A percentile compares a stretch with the other conserved stretches of the same genome.
Conservation (phyloP, 805 yeast species). For the Cyberlindnera petersonii region DNA sequence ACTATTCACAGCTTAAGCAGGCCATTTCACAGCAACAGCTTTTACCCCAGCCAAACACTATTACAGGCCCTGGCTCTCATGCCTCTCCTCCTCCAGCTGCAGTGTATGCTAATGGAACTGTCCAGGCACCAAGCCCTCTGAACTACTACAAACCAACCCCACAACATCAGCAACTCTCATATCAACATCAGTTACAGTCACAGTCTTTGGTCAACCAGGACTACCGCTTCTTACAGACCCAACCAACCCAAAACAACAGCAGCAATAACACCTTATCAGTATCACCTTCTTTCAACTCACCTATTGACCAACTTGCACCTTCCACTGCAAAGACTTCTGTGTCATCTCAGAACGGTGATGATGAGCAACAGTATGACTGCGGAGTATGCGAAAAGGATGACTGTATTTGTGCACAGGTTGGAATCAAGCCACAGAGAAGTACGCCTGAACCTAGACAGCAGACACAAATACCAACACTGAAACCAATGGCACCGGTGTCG, state of each 20-base stretch:
- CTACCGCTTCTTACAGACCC: slow-evolving; percentile 9
- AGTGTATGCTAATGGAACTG: slow-evolving; percentile 24
- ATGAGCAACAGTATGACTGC: slow-evolving; percentile 41
- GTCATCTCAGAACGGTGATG: slow-evolving; percentile 19
- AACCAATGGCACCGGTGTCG: slow-evolving; percentile 67
- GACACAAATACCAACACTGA: slow-evolving; percentile 31
- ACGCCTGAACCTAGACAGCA: slow-evolving; percentile 3
- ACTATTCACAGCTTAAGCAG: slow-evolving; percentile 24
- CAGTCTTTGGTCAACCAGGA: slow-evolving; percentile 6
- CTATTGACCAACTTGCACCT: slow-evolving; percentile 22
- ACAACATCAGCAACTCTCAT: slow-evolving; percentile 18
- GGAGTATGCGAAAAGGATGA: slow-evolving; percentile 67
- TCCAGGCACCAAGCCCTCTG: slow-evolving; percentile 29
- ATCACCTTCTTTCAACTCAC: slow-evolving; percentile 36
- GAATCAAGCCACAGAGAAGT: slow-evolving; percentile 22
- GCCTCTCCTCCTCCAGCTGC: slow-evolving; percentile 22
- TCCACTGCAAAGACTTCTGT: slow-evolving; percentile 22
- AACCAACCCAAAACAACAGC: slow-evolving; percentile 29
- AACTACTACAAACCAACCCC: slow-evolving; percentile 47
- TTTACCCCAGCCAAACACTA: slow-evolving; percentile 14
- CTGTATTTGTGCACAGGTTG: slow-evolving; percentile 55
- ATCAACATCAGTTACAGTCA: slow-evolving; percentile 2
- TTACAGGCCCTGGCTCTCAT: slow-evolving; percentile 13
- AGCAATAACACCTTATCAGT: slow-evolving; percentile 42
- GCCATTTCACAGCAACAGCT: slow-evolving; percentile 3